phyloP scores from a whole-genome alignment of 495 filamentous ascomycete genomes.

The Talaromyces thailandensis region DNA sequence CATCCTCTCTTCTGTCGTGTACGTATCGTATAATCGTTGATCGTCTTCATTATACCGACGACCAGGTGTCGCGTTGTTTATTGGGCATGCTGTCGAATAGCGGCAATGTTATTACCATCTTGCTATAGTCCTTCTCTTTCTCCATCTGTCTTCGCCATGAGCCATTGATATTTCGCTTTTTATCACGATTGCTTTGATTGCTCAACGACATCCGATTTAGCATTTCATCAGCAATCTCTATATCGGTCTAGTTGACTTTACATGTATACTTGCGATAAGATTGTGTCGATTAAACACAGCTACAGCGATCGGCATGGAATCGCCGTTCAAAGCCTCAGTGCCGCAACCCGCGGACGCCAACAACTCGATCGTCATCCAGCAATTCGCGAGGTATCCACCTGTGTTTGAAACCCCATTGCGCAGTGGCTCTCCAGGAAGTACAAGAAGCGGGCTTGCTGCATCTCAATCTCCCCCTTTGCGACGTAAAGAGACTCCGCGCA shows the following conservation, averaged over 20 bases:
- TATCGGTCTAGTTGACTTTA: neutral
- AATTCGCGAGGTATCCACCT: constrained; percentile 35
- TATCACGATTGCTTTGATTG: neutral
- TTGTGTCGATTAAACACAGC: neutral
- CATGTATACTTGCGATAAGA: neutral
- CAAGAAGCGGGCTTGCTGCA: constrained; percentile 27
- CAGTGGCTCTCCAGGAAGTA: constrained; percentile 37
- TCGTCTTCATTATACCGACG: neutral
- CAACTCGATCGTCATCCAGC: constrained; percentile 29
- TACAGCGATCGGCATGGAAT: neutral
- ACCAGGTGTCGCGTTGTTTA: neutral
- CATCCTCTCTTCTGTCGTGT: constrained; percentile 1
- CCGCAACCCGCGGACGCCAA: constrained; percentile 9
- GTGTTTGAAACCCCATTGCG: constrained; percentile 29
- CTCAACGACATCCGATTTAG: neutral
- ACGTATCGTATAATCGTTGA: neutral
- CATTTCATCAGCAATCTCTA: no score
- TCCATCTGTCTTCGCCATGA: neutral
- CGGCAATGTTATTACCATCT: neutral
- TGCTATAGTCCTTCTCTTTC: neutral
- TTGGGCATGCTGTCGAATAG: neutral
- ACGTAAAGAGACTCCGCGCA: constrained; percentile 36
- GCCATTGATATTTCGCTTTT: neutral
- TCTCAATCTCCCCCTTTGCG: constrained; percentile 32
- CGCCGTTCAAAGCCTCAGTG: constrained; percentile 3